phyloP scores from a whole-genome alignment of 1,284 basidiomycete species.

The Ceratobasidium sp. region DNA sequence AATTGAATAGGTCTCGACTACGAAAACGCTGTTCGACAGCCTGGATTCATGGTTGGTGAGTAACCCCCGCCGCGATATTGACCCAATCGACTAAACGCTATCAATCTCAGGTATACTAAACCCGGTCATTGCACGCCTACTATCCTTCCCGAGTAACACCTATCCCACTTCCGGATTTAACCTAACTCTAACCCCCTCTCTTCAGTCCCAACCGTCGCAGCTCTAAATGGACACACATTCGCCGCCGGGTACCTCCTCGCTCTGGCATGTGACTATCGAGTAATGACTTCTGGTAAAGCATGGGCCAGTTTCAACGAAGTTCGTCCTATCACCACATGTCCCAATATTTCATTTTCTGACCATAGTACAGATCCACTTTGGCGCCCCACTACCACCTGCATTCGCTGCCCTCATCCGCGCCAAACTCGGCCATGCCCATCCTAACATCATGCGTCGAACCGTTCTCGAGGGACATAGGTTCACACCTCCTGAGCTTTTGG shows the following conservation, averaged over 20 bases:
- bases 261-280: constrained; percentile 85
- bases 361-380: constrained; percentile 73
- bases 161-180: too few relatives aligned
- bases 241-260: constrained; percentile 85
- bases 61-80: not conserved
- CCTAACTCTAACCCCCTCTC: constrained; percentile 1
- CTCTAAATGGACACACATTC: constrained; percentile 93
- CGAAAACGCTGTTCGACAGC: constrained; percentile 65
- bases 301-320: constrained; percentile 93
- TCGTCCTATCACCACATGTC: constrained; percentile 39
- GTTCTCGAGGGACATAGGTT: constrained; percentile 88
- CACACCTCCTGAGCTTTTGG: constrained; percentile 73
- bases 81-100: constrained; percentile 6
- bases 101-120: constrained; percentile 49
- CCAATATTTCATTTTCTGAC: not conserved
- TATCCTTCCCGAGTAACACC: constrained; percentile 78
- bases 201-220: constrained; percentile 81
- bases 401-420: constrained; percentile 68
- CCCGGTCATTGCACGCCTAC: constrained; percentile 56
- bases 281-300: constrained; percentile 83
- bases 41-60: constrained; percentile 76
- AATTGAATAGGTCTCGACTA: constrained; percentile 71
- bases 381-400: constrained; percentile 77
- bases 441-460: constrained; percentile 72
- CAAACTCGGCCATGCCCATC: constrained; percentile 64